phyloP scores from a whole-genome alignment of 208 protist species.

The Trypanosoma lewisi region DNA sequence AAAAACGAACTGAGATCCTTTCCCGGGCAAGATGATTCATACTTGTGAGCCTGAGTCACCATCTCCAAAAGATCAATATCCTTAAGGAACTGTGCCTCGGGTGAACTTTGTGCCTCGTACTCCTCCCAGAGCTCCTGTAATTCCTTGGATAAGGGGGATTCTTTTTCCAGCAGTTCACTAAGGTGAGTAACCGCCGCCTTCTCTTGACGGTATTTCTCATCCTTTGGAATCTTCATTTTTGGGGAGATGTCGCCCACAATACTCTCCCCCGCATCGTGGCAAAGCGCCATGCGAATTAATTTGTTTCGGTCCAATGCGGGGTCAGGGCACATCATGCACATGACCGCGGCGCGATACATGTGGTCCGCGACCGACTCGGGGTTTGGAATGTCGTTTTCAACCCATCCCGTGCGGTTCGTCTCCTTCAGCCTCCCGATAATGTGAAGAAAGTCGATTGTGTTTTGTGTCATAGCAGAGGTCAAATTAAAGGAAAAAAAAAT shows the following conservation, averaged over 20 bases:
- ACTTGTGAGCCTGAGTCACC: conserved; percentile 87
- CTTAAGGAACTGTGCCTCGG: conserved; percentile 85
- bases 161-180: conserved; percentile 30
- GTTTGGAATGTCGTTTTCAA: conserved; percentile 64
- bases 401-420: conserved; percentile 86
- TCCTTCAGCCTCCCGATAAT: conserved; percentile 81
- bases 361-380: conserved; percentile 89
- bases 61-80: conserved; percentile 93
- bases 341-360: conserved; percentile 91
- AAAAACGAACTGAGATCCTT: conserved; percentile 83
- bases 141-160: conserved; percentile 43
- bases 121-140: conserved; percentile 72
- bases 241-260: conserved; percentile 90
- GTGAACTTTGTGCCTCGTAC: conserved; percentile 84
- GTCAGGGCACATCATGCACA: conserved; percentile 92
- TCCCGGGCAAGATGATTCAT: conserved; percentile 67
- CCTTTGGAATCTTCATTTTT: conserved; percentile 77
- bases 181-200: conserved; percentile 57
- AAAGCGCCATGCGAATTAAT: conserved; percentile 87
- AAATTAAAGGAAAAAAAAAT: conserved; percentile 16
- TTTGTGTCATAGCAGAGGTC: conserved; percentile 16
- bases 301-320: conserved; percentile 55
- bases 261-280: conserved; percentile 86
- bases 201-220: conserved; percentile 75
- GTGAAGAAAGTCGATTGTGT: conserved; percentile 73